A percentile compares a stretch with the other conserved stretches of the same genome.
phyloP scores from a whole-genome alignment of 2,329 filamentous ascomycete species.

The Aspergillus proliferans region DNA sequence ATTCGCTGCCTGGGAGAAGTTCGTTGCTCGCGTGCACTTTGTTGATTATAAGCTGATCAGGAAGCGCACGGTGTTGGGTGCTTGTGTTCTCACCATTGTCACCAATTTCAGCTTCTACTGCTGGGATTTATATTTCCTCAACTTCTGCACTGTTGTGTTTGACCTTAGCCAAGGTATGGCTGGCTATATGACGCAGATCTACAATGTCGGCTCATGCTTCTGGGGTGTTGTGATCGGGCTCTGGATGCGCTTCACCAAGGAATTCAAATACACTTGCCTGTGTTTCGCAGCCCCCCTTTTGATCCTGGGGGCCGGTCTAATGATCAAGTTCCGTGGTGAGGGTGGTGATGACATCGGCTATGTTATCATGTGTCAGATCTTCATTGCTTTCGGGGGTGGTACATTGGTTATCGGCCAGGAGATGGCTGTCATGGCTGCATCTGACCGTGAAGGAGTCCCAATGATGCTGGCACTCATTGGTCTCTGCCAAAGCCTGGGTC shows the following conservation, averaged over 20 bases:
- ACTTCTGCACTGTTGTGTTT: slow-evolving; percentile 51
- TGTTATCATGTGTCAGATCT: slow-evolving; percentile 51
- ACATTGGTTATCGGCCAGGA: slow-evolving; percentile 51
- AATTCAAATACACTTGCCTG: slow-evolving; percentile 48
- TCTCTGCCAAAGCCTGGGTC: slow-evolving; percentile 30
- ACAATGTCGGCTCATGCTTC: slow-evolving; percentile 51
- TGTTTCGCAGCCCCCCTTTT: slow-evolving; percentile 48
- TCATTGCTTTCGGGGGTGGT: slow-evolving; percentile 50
- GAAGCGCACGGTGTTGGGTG: slow-evolving; percentile 48
- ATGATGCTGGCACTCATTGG: slow-evolving; percentile 34
- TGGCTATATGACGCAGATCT: slow-evolving; percentile 46
- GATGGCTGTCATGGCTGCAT: slow-evolving; percentile 53
- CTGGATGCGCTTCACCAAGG: slow-evolving; percentile 45
- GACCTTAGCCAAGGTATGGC: slow-evolving; percentile 37
- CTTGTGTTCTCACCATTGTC: slow-evolving; percentile 44
- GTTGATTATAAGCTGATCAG: slow-evolving; percentile 48
- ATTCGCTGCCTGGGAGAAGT: slow-evolving; percentile 53
- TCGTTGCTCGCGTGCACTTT: slow-evolving; percentile 47
- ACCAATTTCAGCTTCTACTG: slow-evolving; percentile 47
- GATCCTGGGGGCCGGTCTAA: slow-evolving; percentile 48
- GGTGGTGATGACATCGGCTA: slow-evolving; percentile 42
- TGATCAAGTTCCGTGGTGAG: slow-evolving; percentile 52
- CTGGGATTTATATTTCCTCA: slow-evolving; percentile 51
- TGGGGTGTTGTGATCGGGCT: slow-evolving; percentile 46
- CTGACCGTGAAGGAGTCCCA: slow-evolving; percentile 51